These are phyloP conservation scores for Pistacia integerrima DNA, from an alignment of 345 rosid species.

Conservation along the genomic window DNA sequence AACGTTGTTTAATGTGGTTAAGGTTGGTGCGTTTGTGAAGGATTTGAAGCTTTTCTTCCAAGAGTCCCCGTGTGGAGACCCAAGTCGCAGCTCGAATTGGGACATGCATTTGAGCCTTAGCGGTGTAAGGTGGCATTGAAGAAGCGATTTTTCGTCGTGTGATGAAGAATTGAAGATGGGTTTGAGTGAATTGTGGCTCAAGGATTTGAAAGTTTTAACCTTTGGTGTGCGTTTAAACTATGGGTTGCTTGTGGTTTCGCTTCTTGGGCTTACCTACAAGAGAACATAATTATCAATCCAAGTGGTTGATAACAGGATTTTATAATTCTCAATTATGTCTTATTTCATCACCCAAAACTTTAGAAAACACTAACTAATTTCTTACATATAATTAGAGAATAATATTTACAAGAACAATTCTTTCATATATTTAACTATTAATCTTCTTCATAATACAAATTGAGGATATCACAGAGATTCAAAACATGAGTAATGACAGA, in stretches of 20 bases:
- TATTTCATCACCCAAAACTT: too few species aligned
- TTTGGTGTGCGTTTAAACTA: not conserved
- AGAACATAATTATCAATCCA: too few species aligned
- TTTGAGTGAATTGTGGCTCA: not conserved
- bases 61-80: conserved; percentile 63
- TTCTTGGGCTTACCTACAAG: too few species aligned
- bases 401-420: too few species aligned
- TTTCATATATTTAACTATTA: not conserved
- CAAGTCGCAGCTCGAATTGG: conserved; percentile 68
- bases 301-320: too few species aligned
- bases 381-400: too few species aligned
- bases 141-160: not conserved
- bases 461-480: too few species aligned
- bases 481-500: too few species aligned
- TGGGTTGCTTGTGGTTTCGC: too few species aligned
- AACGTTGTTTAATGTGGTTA: conserved; percentile 60
- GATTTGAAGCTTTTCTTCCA: conserved; percentile 66
- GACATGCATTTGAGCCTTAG: conserved; percentile 33
- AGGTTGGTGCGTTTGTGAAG: conserved; percentile 73
- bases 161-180: not conserved
- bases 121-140: conserved; percentile 23
- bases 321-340: too few species aligned
- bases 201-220: not conserved
- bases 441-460: too few species aligned
- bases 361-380: too few species aligned